phyloP scores from a whole-genome alignment of 2,329 filamentous ascomycete genomes.

The Macrophomina pseudophaseolina region DNA sequence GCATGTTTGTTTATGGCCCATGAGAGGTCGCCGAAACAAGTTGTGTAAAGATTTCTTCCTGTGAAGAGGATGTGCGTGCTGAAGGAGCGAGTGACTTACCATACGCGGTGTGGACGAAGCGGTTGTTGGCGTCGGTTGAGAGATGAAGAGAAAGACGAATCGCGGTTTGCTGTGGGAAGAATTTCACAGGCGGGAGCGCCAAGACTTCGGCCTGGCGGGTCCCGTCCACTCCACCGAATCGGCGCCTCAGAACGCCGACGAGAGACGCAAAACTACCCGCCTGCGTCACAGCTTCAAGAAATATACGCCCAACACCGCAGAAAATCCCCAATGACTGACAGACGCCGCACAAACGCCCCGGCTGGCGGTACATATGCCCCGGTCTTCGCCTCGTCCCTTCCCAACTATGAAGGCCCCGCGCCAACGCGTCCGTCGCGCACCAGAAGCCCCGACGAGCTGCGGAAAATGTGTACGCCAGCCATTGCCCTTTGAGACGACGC shows the following conservation, averaged over 20 bases:
- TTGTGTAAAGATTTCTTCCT: slow-evolving; percentile 61
- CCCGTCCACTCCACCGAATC: neutral
- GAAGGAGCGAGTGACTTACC: slow-evolving; percentile 12
- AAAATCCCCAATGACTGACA: slow-evolving; percentile 69
- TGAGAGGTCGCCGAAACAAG: slow-evolving; percentile 59
- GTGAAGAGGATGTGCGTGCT: slow-evolving; percentile 30
- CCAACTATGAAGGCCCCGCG: slow-evolving; percentile 52
- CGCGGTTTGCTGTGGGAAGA: slow-evolving; percentile 4
- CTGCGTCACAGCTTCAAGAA: slow-evolving; percentile 20
- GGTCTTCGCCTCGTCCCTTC: slow-evolving; percentile 63
- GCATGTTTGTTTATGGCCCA: slow-evolving; percentile 66
- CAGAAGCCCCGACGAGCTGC: slow-evolving; percentile 71
- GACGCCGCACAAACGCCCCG: slow-evolving; percentile 89
- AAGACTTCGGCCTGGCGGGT: slow-evolving; percentile 1
- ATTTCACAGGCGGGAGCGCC: slow-evolving; percentile 13
- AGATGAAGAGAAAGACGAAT: slow-evolving; percentile 11
- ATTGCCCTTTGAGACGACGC: slow-evolving; percentile 26
- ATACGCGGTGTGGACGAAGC: neutral
- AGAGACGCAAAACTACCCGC: slow-evolving; percentile 19
- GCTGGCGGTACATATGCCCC: slow-evolving; percentile 76
- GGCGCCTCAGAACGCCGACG: neutral
- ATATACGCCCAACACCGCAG: neutral
- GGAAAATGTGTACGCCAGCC: slow-evolving; percentile 76
- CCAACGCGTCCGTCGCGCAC: slow-evolving; percentile 59
- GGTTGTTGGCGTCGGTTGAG: neutral